Base-by-base conservation (phyloP, 148 eudicot genomes). In the Agrostemma githago region DNA sequence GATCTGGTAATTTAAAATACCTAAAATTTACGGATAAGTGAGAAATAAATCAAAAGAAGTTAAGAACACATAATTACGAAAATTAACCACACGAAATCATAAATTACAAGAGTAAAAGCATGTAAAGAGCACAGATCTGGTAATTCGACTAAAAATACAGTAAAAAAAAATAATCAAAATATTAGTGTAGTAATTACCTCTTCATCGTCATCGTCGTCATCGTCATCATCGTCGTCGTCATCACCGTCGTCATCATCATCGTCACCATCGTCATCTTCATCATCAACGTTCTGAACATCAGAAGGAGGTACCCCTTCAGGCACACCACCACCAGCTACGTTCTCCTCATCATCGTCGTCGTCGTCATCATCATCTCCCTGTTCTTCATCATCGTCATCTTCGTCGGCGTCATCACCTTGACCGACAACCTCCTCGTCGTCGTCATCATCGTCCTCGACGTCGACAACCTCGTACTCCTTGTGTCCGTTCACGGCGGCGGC, bases 201-300 rank as follows among this genome's bases (percentile, higher is more conserved):
- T 0, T 80, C 92, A 5, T 51, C 56, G 3, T 75, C 90, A 5
- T 75, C 89, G 2, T 79, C 89, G 4, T 78, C 91, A 0, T 79
- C 92, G 2, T 79, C 90, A 0, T 76, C 88, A 2, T 70, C 90
- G 2, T 78, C 95, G 0, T 74, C 89, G 0, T 83, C 91, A 0
- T 84, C 94, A 4, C 85, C 90, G 1, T 80, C 88, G 0, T 78
- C 87, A 0, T 80, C 90, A 0, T 78, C 92, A 0, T 83, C 84
- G 0, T 74, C 89, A 15, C 51, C 85, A 1, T 79, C 88, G 0
- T 87, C 90, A 0, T 84, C 90, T 5, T 83, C 88, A 54, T 78
- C 86, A 26, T 82, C 84, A 10, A 78, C 80, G 2, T 71, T 38
- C n/a, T 65, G 79, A 69, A 79, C 84, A 74, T 82, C 86, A 12